Conservation (phyloP, 2,329 filamentous ascomycete species). For the Ascochyta viciae-villosae region DNA sequence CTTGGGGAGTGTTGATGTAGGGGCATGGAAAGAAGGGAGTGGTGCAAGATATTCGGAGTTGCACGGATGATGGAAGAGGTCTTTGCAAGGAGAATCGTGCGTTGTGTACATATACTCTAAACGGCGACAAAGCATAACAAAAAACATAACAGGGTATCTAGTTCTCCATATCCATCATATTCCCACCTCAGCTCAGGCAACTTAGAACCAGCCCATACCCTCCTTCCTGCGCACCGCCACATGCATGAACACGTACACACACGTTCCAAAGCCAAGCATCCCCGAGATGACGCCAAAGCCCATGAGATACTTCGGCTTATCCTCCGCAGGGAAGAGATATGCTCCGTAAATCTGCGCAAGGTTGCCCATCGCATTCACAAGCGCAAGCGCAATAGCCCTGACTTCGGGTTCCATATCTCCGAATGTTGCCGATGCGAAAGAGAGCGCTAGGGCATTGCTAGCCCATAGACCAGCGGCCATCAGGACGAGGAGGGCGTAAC, state of each 20-base stretch:
- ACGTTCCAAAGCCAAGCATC: conserved; percentile 42
- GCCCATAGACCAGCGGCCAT: conserved; percentile 64
- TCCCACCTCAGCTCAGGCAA: too few species aligned
- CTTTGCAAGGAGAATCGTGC: too few species aligned
- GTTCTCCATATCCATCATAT: not conserved
- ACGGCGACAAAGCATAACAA: too few species aligned
- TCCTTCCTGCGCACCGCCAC: conserved; percentile 35
- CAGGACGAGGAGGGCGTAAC: conserved; percentile 63
- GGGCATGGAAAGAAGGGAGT: too few species aligned
- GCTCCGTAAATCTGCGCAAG: conserved; percentile 64
- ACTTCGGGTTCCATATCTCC: conserved; percentile 58
- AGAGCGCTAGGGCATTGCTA: conserved; percentile 59
- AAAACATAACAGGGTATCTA: not conserved
- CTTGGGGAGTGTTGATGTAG: too few species aligned
- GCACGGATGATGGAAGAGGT: too few species aligned
- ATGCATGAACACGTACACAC: conserved; percentile 41
- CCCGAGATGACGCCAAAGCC: conserved; percentile 45
- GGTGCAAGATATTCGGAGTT: too few species aligned
- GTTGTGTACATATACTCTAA: too few species aligned
- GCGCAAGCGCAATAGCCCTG: conserved; percentile 60
- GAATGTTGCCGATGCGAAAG: conserved; percentile 62
- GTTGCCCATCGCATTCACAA: conserved; percentile 63
- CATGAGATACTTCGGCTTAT: conserved; percentile 55
- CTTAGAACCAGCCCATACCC: conserved; percentile 21
- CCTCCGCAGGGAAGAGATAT: conserved; percentile 58